Base-by-base conservation (phyloP, 2,329 filamentous ascomycete species). In the Ophiostoma perfectum region DNA sequence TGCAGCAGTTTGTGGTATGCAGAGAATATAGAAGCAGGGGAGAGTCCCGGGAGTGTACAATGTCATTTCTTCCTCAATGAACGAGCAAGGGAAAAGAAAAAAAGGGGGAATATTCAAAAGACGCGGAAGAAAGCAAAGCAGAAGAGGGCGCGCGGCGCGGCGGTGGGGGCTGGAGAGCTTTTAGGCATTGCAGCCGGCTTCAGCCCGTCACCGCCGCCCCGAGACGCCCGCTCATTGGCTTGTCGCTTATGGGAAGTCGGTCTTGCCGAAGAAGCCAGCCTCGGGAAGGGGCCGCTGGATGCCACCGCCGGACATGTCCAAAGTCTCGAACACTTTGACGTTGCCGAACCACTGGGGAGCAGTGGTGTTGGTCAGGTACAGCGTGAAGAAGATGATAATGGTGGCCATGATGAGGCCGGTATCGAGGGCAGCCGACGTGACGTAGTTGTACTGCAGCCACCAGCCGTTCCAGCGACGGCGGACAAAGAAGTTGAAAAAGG, bases 361-460 rank as follows among this genome's bases (percentile, higher is more conserved):
- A 2, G 75, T 74, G 8, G 82, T 81, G 45, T 81, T 79, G 2
- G 88, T 88, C 72, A 91, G 76, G 68, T 87, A 86, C 41, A 92
- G 78, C 0, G 86, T 83, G 72, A 90, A 86, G 80, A 92, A 90
- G 69, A 92, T 88, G 69, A 92, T 76, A 47, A 92, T 83, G 0
- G 88, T 88, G 45, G 83, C 84, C 27, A 91, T 76, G 12, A 88
- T 86, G 5, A 91, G 81, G 5, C 89, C 89, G 65, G 84, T 85
- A 76, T 92, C 90, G 49, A 92, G 79, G 1, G 87, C 90, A 0
- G 89, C 89, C 27, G 88, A 90, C 0, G 88, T 86, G 74, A 91
- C 83, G 76, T 92, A 92, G 79, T 92, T 92, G 79, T 91, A 92
- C 76, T 88, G 86, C 76, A 89, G 80, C 90, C 90, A 92, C 90